Conservation (phyloP, 2,329 filamentous ascomycete species). For the Alternaria rosae region DNA sequence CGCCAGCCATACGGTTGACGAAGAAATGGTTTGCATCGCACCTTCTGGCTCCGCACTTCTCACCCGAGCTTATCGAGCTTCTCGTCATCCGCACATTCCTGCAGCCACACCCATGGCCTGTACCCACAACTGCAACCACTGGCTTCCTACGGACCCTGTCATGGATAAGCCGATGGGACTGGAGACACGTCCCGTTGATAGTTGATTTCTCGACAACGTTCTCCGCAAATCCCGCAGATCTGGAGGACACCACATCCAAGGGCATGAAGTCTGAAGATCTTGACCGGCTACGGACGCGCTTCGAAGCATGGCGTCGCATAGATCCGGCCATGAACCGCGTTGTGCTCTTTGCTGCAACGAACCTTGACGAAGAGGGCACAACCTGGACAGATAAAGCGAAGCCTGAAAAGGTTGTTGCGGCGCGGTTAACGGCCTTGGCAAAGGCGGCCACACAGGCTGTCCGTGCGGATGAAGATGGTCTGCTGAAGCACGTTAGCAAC, state of each 20-base stretch:
- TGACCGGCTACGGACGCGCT: slow-evolving; percentile 70
- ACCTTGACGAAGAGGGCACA: slow-evolving; percentile 77
- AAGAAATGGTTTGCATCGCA: slow-evolving; percentile 92
- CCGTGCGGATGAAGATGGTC: slow-evolving; percentile 58
- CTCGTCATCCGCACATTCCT: slow-evolving; percentile 80
- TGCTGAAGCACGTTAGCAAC: slow-evolving; percentile 48
- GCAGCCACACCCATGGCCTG: slow-evolving; percentile 79
- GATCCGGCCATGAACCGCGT: slow-evolving; percentile 88
- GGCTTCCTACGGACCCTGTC: slow-evolving; percentile 83
- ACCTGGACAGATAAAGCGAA: slow-evolving; percentile 76
- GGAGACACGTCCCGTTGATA: slow-evolving; percentile 82
- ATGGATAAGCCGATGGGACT: slow-evolving; percentile 89
- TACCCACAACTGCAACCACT: slow-evolving; percentile 77
- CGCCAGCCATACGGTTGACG: slow-evolving; percentile 79
- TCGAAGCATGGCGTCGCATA: slow-evolving; percentile 85
- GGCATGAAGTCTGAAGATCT: slow-evolving; percentile 67
- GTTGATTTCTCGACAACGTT: slow-evolving; percentile 69
- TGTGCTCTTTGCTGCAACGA: slow-evolving; percentile 81
- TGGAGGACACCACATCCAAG: slow-evolving; percentile 25
- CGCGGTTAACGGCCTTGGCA: slow-evolving; percentile 82
- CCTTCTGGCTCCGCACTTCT: slow-evolving; percentile 77
- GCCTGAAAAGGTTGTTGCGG: slow-evolving; percentile 83
- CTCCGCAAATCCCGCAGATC: slow-evolving; percentile 26
- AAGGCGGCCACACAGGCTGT: slow-evolving; percentile 68
- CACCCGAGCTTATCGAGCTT: slow-evolving; percentile 84